These are phyloP conservation scores for Leccinum subtestaceum DNA, from an alignment of 768 basidiomycete species.

Conservation along the genomic window DNA sequence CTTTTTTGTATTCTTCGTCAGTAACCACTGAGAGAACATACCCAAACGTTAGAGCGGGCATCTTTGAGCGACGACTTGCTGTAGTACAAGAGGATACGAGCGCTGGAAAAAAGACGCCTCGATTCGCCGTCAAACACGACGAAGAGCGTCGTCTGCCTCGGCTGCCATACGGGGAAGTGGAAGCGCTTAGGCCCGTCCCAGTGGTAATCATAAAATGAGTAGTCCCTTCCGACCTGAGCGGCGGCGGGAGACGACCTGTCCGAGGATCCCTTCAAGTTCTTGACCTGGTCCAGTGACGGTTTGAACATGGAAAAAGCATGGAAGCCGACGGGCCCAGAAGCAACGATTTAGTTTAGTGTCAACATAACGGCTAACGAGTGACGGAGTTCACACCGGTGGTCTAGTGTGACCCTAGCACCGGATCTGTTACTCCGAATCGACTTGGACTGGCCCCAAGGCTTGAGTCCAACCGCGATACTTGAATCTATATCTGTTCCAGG, in stretches of 20 bases:
- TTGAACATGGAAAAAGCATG: neutral
- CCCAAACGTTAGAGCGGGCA: slow-evolving; percentile 17
- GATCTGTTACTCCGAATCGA: neutral
- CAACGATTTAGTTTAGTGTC: neutral
- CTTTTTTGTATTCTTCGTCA: neutral
- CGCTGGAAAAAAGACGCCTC: slow-evolving; percentile 20
- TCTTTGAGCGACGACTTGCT: slow-evolving; percentile 6
- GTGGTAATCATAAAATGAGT: slow-evolving; percentile 20
- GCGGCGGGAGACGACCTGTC: neutral
- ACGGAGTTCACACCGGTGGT: neutral
- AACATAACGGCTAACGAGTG: neutral
- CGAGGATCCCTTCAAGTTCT: neutral
- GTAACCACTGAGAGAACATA: slow-evolving; percentile 3
- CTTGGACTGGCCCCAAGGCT: neutral
- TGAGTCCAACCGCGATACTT: neutral
- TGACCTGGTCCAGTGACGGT: neutral
- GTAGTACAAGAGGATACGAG: slow-evolving; percentile 21
- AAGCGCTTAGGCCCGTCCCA: slow-evolving; percentile 24
- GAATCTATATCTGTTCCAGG: neutral
- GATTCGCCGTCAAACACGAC: slow-evolving; percentile 24
- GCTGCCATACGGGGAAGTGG: slow-evolving; percentile 23
- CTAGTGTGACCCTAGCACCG: neutral
- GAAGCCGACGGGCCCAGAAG: neutral
- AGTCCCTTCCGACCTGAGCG: neutral
- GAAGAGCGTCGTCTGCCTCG: slow-evolving; percentile 21